Evolutionary conservation across 2,329 filamentous ascomycete genomes (phyloP), one percentile per base, ranked within the genome.

Genomic region (Fusarium virguliforme): DNA sequence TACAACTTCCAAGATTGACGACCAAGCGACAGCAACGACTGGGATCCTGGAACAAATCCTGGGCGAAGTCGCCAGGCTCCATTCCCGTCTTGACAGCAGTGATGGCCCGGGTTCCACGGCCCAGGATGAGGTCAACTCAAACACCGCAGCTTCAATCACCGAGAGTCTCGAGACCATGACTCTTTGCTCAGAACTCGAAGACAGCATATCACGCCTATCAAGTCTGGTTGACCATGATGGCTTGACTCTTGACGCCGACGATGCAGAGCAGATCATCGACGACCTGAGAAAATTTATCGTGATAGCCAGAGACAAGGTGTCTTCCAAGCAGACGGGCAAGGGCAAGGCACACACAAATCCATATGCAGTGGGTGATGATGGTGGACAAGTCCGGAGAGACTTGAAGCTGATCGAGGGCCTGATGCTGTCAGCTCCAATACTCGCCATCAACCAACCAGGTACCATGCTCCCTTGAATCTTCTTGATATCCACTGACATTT

Each of bases 231-330:
- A 62, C 10, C 38, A 43, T 3, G 64, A 67, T 8, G 67, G 56
- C 15, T 46, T 56, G 8, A 60, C 55, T 0, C 30, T 71, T 1
- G 68, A 70, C 1, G 63, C 68, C 2, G 67, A 71, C 0, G 67
- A 70, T 30, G 68, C 68, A 0, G 64, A 70, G 8, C 67, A 70
- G 9, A 71, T 71, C 10, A 54, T 71, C 9, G 67, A 71, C 7
- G 67, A 71, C n/a, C 6, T 71, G 1, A 38, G 48, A 13, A 71
- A 15, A 37, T 43, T 71, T 1, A 58, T 71, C 2, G 13, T 30
- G 1, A 13, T 55, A 9, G 68, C 68, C 1, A 71, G 32, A 8
- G 64, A 70, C 5, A 62, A 38, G 26, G 35, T 48, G 32, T 6
- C 12, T 3, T 6, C 1, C 1, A 66, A 22, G 3, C 12, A 34